Evolutionary conservation across 495 filamentous ascomycete species (phyloP).

Genomic region (Xylaria grammica): DNA sequence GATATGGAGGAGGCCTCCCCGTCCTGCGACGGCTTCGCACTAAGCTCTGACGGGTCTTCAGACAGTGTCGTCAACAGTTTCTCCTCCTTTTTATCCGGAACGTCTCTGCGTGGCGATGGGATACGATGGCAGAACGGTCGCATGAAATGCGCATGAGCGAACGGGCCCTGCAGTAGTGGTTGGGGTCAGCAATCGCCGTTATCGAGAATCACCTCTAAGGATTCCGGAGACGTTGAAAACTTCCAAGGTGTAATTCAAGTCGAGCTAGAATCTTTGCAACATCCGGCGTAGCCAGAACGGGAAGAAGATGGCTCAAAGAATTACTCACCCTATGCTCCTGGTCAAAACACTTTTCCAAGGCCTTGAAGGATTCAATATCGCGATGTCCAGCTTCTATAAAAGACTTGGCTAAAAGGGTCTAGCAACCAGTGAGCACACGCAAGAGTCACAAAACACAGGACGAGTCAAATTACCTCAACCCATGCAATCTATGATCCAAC

Average conservation of each 20-base stretch:
- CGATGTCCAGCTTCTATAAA: slow-evolving; percentile 70
- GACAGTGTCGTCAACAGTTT: slow-evolving; percentile 30
- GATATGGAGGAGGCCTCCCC: slow-evolving; percentile 17
- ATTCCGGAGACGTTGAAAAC: background rate
- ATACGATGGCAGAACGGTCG: slow-evolving; percentile 66
- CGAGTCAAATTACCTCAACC: slow-evolving; percentile 38
- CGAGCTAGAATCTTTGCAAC: no score
- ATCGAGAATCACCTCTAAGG: background rate
- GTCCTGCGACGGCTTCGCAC: slow-evolving; percentile 27
- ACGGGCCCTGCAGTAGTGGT: slow-evolving; percentile 44
- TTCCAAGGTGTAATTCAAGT: background rate
- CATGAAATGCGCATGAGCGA: slow-evolving; percentile 71
- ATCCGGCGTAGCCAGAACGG: no score
- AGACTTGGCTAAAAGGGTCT: slow-evolving; percentile 67
- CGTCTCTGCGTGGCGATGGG: slow-evolving; percentile 47
- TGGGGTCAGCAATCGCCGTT: background rate
- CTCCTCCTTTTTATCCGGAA: slow-evolving; percentile 47
- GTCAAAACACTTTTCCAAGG: slow-evolving; percentile 66
- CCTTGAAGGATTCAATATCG: slow-evolving; percentile 72
- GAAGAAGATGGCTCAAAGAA: background rate
- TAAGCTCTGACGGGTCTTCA: slow-evolving; percentile 34
- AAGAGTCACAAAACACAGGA: background rate
- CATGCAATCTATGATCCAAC: slow-evolving; percentile 35
- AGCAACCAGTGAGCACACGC: slow-evolving; percentile 52
- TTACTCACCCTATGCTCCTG: slow-evolving; percentile 59